Base-by-base conservation (phyloP, 768 basidiomycete species). In the Pholiota conissans region DNA sequence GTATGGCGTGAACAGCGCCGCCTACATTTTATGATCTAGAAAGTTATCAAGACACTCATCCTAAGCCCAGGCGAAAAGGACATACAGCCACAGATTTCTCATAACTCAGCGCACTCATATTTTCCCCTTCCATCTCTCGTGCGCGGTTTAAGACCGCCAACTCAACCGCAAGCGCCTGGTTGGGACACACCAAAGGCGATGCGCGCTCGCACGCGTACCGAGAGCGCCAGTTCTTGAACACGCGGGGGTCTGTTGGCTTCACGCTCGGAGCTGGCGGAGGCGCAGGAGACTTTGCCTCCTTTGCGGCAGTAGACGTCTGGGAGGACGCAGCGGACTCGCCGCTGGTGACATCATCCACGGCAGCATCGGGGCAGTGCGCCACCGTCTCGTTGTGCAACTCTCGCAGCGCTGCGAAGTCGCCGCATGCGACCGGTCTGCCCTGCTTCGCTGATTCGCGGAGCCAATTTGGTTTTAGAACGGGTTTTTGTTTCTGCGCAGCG, bases 381-480 rank as follows among this genome's bases (percentile, higher is more conserved):
- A 69, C 69, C 0, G 80, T 83, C 57, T 79, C 74, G 7, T 82
- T 71, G 20, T 73, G 75, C 40, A 87, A 69, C 57, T 83, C 79
- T 9, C 68, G 61, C 10, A 91, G 55, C 2, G 87, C 87, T 35
- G 81, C 76, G 66, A 86, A 91, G 34, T 76, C 70, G 0, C 74
- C 79, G 58, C 74, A 90, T 0, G 86, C 80, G 3, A 85, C 71
- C 0, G 75, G 64, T 14, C 64, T 72, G 0, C 78, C 74, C 40
- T 75, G 70, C 24, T 70, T 65, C 16, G 84, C 71, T 3, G 86
- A 89, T 56, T 87, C 80, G 29, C 69, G 76, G 16, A 93, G 77
- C 91, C 90, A 93, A 29, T 82, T 74, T 0, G 89, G 88, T 2
- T 80, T 85, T 10, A 93, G 89, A 22, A 91, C 79, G 0, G 80